Evolutionary conservation across 371 early-diverging fungal species (phyloP).

Genomic region (Apophysomyces ossiformis): DNA sequence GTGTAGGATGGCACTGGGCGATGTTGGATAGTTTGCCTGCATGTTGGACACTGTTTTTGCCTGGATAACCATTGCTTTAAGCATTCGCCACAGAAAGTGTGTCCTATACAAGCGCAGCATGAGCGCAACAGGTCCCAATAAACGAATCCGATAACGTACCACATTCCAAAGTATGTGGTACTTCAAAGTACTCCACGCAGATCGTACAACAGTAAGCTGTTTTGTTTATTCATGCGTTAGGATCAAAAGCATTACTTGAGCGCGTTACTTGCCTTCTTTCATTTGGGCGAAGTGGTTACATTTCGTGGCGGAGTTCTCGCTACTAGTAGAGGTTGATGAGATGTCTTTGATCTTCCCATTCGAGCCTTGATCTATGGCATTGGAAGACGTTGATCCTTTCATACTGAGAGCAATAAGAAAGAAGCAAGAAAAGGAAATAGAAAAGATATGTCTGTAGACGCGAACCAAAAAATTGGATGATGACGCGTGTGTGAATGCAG

Average conservation of each 20-base stretch:
- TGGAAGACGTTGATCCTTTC: too few relatives aligned
- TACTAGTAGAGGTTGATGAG: too few relatives aligned
- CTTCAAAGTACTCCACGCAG: slow-evolving; percentile 18
- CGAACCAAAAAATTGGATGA: too few relatives aligned
- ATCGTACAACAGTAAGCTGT: slow-evolving; percentile 20
- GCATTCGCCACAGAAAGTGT: slow-evolving; percentile 17
- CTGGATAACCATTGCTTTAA: slow-evolving; percentile 11
- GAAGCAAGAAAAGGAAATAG: too few relatives aligned
- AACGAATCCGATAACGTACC: slow-evolving; percentile 9
- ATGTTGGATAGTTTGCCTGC: slow-evolving; percentile 8
- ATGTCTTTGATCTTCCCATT: too few relatives aligned
- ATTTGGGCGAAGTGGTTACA: slow-evolving; percentile 1
- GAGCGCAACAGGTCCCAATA: neutral
- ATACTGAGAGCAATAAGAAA: too few relatives aligned
- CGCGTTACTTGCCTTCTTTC: slow-evolving; percentile 13
- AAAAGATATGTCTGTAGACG: too few relatives aligned
- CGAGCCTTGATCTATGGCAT: too few relatives aligned
- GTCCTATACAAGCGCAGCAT: slow-evolving; percentile 5
- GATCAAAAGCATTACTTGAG: neutral
- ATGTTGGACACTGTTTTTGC: slow-evolving; percentile 17
- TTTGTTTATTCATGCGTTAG: neutral
- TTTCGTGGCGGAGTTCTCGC: too few relatives aligned
- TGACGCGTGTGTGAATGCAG: too few relatives aligned
- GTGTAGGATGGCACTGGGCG: slow-evolving; percentile 17
- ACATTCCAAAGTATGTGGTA: slow-evolving; percentile 18